These are phyloP conservation scores for Venturia asperata DNA, from an alignment of 2,329 filamentous ascomycete genomes.

Conservation along the genomic window DNA sequence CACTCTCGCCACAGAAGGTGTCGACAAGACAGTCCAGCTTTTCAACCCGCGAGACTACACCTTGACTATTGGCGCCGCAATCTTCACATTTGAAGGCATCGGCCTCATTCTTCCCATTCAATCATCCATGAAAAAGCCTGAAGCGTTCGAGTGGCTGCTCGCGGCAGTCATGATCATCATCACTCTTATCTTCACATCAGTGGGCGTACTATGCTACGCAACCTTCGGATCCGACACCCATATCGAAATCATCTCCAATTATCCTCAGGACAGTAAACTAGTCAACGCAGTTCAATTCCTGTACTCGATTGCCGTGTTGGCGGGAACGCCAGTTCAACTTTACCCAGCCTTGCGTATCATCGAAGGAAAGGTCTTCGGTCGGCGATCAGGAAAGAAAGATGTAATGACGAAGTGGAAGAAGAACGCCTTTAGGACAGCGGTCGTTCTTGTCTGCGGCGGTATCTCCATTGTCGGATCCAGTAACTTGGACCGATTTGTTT, in stretches of 20 bases:
- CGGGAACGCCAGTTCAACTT: slow-evolving; percentile 65
- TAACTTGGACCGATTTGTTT: slow-evolving; percentile 67
- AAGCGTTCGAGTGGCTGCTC: slow-evolving; percentile 60
- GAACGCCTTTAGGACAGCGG: slow-evolving; percentile 54
- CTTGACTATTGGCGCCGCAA: slow-evolving; percentile 63
- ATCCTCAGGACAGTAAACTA: slow-evolving; percentile 61
- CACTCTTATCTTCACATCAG: slow-evolving; percentile 63
- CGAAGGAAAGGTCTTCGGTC: slow-evolving; percentile 60
- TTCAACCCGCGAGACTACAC: slow-evolving; percentile 66
- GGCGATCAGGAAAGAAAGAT: slow-evolving; percentile 58
- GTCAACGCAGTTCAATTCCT: slow-evolving; percentile 71
- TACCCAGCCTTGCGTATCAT: slow-evolving; percentile 68
- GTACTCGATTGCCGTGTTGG: slow-evolving; percentile 66
- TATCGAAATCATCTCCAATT: slow-evolving; percentile 71
- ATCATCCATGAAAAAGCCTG: slow-evolving; percentile 64
- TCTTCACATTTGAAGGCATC: slow-evolving; percentile 74
- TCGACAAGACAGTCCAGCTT: slow-evolving; percentile 54
- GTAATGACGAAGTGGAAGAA: slow-evolving; percentile 67
- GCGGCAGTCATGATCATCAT: slow-evolving; percentile 66
- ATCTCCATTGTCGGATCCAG: slow-evolving; percentile 58
- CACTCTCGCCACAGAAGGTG: slow-evolving; percentile 48
- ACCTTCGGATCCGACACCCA: slow-evolving; percentile 62
- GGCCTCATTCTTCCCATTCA: slow-evolving; percentile 71
- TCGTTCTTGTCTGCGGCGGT: slow-evolving; percentile 53
- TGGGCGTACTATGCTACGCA: slow-evolving; percentile 66